phyloP scores from a whole-genome alignment of 176 grass and related monocot genomes.

The bread wheat (Triticum aestivum) region DNA sequence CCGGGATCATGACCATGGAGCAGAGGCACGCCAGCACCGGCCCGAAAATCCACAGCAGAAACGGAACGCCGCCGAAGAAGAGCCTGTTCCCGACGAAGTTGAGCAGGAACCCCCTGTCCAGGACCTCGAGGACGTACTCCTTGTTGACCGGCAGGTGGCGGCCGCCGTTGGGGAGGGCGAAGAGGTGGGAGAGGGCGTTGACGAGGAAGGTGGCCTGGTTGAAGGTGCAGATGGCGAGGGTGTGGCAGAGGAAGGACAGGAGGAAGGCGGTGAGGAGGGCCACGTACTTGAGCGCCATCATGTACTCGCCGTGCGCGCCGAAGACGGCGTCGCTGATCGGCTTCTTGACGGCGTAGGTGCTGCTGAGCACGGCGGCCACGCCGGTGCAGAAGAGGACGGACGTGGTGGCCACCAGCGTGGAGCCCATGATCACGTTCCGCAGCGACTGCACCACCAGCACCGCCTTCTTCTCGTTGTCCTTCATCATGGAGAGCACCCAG shows the following conservation, averaged over 20 bases:
- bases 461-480: constrained; percentile 80
- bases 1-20: constrained; percentile 42
- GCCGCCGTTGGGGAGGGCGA: not conserved
- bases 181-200: constrained; percentile 42
- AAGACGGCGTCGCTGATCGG: constrained; percentile 61
- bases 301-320: constrained; percentile 63
- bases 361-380: constrained; percentile 74
- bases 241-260: constrained; percentile 77
- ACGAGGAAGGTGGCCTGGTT: constrained; percentile 74
- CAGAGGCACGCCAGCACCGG: constrained; percentile 58
- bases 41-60: constrained; percentile 81
- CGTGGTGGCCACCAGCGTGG: constrained; percentile 68
- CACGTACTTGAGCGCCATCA: constrained; percentile 62
- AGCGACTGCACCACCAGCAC: constrained; percentile 74
- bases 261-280: constrained; percentile 61
- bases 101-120: constrained; percentile 48
- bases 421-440: constrained; percentile 81
- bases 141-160: constrained; percentile 16
- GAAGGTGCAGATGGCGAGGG: constrained; percentile 67
- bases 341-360: constrained; percentile 86
- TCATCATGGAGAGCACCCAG: constrained; percentile 70
- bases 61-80: constrained; percentile 59
- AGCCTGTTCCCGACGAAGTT: constrained; percentile 68
- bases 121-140: constrained; percentile 52
- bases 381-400: constrained; percentile 69